phyloP scores from a whole-genome alignment of 345 rosid genomes.

The Clausena lansium region DNA sequence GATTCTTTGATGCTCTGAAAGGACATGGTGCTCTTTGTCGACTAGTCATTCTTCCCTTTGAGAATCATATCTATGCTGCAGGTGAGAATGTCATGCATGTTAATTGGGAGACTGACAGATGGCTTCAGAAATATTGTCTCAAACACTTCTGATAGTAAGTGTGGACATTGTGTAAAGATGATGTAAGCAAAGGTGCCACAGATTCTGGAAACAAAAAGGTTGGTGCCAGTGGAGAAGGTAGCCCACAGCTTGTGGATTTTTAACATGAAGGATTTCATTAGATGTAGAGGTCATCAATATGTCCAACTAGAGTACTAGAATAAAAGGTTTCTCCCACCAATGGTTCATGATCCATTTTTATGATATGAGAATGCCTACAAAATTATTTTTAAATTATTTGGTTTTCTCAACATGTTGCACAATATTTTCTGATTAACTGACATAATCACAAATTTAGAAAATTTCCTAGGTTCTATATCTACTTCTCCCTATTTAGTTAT shows the following conservation, averaged over 20 bases:
- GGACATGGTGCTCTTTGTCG: conserved; percentile 93
- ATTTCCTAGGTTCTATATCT: neutral
- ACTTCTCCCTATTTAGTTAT: neutral
- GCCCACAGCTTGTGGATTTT: conserved; percentile 39
- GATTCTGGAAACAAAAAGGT: conserved; percentile 45
- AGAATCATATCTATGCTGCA: conserved; percentile 92
- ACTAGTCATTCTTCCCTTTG: conserved; percentile 81
- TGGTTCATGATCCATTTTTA: neutral
- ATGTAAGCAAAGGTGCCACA: conserved; percentile 32
- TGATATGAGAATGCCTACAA: neutral
- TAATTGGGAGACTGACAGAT: conserved; percentile 90
- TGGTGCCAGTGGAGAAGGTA: conserved; percentile 58
- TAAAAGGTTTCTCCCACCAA: neutral
- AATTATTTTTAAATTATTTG: too few relatives aligned
- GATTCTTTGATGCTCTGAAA: conserved; percentile 88
- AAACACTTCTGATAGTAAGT: conserved; percentile 43
- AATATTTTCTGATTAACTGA: neutral
- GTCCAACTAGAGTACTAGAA: conserved; percentile 3
- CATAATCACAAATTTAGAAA: neutral
- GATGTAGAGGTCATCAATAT: conserved; percentile 52
- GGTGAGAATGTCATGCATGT: conserved; percentile 95
- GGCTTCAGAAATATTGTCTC: conserved; percentile 87
- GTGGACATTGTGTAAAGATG: conserved; percentile 34
- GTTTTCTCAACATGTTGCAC: too few relatives aligned
- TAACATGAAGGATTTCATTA: conserved; percentile 30